Evolutionary conservation across 352 stramenopile species (phyloP).

Genomic region (Phytophthora agathidicida): DNA sequence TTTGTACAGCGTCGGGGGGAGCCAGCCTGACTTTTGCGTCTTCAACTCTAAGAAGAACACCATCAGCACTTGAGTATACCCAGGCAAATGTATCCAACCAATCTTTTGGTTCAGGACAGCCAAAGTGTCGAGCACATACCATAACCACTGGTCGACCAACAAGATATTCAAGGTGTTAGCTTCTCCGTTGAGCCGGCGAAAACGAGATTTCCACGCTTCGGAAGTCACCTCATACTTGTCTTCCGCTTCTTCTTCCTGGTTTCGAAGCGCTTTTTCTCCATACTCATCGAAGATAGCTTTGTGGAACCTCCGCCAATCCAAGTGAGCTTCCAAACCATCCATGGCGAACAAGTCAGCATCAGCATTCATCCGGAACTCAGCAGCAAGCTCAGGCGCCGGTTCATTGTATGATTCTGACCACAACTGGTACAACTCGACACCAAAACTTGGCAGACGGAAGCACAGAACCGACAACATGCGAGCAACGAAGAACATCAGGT

Average conservation of each 20-base stretch:
- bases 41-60: slow-evolving; percentile 91
- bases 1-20: slow-evolving; percentile 88
- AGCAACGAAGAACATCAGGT: slow-evolving; percentile 91
- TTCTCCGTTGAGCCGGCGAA: slow-evolving; percentile 79
- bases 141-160: slow-evolving; percentile 88
- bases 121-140: slow-evolving; percentile 90
- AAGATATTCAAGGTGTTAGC: slow-evolving; percentile 90
- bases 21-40: slow-evolving; percentile 87
- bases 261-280: slow-evolving; percentile 84
- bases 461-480: slow-evolving; percentile 88
- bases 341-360: slow-evolving; percentile 88
- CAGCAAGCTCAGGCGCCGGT: slow-evolving; percentile 71
- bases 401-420: slow-evolving; percentile 89
- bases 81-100: slow-evolving; percentile 83
- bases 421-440: slow-evolving; percentile 87
- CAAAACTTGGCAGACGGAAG: slow-evolving; percentile 87
- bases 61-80: slow-evolving; percentile 88
- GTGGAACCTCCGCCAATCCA: slow-evolving; percentile 91
- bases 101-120: slow-evolving; percentile 91
- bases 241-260: slow-evolving; percentile 88
- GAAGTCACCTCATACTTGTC: slow-evolving; percentile 90
- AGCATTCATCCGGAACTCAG: slow-evolving; percentile 84
- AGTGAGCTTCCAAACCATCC: slow-evolving; percentile 86
- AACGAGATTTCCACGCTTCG: slow-evolving; percentile 84
- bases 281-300: slow-evolving; percentile 89